phyloP scores from a whole-genome alignment of 345 rosid species.

The Sisymbrium altissimum region DNA sequence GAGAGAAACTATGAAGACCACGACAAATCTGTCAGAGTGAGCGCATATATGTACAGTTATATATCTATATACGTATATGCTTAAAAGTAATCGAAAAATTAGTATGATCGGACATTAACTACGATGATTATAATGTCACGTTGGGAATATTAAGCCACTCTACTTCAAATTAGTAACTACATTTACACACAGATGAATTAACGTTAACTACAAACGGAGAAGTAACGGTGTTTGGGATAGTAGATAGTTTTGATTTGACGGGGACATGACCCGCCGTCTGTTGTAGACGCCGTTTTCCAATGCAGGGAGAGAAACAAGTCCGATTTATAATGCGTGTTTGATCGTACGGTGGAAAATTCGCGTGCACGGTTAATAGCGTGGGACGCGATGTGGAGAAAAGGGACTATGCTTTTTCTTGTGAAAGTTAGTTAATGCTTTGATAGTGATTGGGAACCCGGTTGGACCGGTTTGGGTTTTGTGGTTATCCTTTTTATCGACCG shows the following conservation, averaged over 20 bases:
- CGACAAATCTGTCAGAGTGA: slow-evolving; percentile 31
- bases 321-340: not conserved
- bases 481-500: not conserved
- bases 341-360: slow-evolving; percentile 18
- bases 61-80: not conserved
- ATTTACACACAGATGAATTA: not conserved
- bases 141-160: not conserved
- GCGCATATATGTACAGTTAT: slow-evolving; percentile 4
- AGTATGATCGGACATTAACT: slow-evolving; percentile 1
- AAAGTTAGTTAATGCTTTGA: slow-evolving; percentile 31
- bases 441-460: slow-evolving; percentile 34
- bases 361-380: not conserved
- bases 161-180: not conserved
- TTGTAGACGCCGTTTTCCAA: slow-evolving; percentile 28
- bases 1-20: slow-evolving; percentile 18
- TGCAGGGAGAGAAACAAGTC: not conserved
- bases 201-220: slow-evolving; percentile 53
- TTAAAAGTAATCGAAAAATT: not conserved
- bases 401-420: slow-evolving; percentile 35
- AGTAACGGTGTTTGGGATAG: slow-evolving; percentile 52
- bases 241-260: slow-evolving; percentile 13
- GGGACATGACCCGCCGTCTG: slow-evolving; percentile 21
- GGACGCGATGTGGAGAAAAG: slow-evolving; percentile 12
- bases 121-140: slow-evolving; percentile 1
- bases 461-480: slow-evolving; percentile 25